phyloP scores from a whole-genome alignment of 2,329 filamentous ascomycete genomes.

The Corinectria fuckeliana region DNA sequence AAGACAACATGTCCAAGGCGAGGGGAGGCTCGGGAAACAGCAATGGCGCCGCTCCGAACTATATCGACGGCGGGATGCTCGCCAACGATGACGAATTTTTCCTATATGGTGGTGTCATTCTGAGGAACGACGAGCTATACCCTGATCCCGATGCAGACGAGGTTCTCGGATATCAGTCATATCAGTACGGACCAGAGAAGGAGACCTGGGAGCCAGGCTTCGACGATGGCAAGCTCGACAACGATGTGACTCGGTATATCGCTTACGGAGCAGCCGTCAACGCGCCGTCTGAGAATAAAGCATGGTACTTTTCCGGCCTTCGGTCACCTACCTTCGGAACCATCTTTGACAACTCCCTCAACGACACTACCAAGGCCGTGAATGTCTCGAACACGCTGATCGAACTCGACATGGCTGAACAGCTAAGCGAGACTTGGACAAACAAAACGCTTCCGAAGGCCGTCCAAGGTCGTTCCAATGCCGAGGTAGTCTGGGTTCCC shows the following conservation, averaged over 20 bases:
- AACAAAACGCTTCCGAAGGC: slow-evolving; percentile 60
- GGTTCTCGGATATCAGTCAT: slow-evolving; percentile 59
- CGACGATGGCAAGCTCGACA: slow-evolving; percentile 47
- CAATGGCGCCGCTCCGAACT: slow-evolving; percentile 62
- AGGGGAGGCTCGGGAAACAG: slow-evolving; percentile 54
- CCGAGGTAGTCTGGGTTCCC: slow-evolving; percentile 77
- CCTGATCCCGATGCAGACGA: slow-evolving; percentile 49
- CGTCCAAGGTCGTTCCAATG: slow-evolving; percentile 63
- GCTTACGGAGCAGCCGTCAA: slow-evolving; percentile 69
- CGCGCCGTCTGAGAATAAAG: slow-evolving; percentile 72
- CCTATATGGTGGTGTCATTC: slow-evolving; percentile 65
- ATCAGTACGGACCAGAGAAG: slow-evolving; percentile 56
- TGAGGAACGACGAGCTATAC: slow-evolving; percentile 44
- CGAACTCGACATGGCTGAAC: slow-evolving; percentile 62
- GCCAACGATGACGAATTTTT: slow-evolving; percentile 69
- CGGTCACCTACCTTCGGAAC: slow-evolving; percentile 56
- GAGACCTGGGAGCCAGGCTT: slow-evolving; percentile 53
- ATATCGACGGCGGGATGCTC: slow-evolving; percentile 68
- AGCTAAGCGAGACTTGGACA: slow-evolving; percentile 59
- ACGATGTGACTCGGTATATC: slow-evolving; percentile 64
- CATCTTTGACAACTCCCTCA: slow-evolving; percentile 49
- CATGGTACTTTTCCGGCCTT: slow-evolving; percentile 74
- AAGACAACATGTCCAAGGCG: slow-evolving; percentile 53
- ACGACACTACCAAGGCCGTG: slow-evolving; percentile 47
- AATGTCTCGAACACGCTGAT: slow-evolving; percentile 64